Evolutionary conservation across 495 filamentous ascomycete species (phyloP), one percentile per base, ranked within the genome.

Genomic region (Polyplosphaeria fusca): DNA sequence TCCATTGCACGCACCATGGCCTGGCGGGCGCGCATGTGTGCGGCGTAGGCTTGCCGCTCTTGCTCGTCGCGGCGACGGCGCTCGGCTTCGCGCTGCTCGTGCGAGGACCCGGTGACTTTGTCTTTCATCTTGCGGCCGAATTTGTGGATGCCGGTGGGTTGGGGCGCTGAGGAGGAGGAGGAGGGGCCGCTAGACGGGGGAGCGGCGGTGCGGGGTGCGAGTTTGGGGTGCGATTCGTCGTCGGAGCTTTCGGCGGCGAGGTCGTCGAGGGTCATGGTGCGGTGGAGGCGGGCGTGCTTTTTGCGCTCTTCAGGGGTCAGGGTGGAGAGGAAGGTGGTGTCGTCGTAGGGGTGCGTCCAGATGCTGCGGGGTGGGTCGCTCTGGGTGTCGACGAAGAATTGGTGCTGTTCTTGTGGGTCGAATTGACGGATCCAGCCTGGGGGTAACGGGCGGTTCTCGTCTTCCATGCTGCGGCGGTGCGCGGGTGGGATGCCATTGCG

Each of bases 281-380:
- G 44, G 23, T 70, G 66, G 3, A 73, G 24, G 13, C 62, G 45
- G 43, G 65, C 60, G 14, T 78, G 65, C 19, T 64, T 65, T 43
- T 71, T 66, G 5, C 75, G 63, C 52, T 78, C 74, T 5, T 63
- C 56, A 3, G 67, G 48, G 18, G 67, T 46, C 1, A 79, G 58
- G 37, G 67, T 70, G 50, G 47, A 42, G 27, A 79, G 65, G 63
- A 74, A 79, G 28, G 71, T 37, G 5, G 73, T 67, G 61, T 78
- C 77, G 55, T 79, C 77, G 61, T 79, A 78, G 1, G 77, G 77
- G 64, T 79, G 77, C 43, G 71, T 65, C 77, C 77, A 79, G 27
- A 75, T 77, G 25, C 70, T 73, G 22, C 74, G 69, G 1, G 76
- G 76, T 1, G 77, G 76, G 12, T 70, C 61, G 22, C 58, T 51